phyloP scores from a whole-genome alignment of 164 flowering plant genomes.

The Brasenia schreberi region DNA sequence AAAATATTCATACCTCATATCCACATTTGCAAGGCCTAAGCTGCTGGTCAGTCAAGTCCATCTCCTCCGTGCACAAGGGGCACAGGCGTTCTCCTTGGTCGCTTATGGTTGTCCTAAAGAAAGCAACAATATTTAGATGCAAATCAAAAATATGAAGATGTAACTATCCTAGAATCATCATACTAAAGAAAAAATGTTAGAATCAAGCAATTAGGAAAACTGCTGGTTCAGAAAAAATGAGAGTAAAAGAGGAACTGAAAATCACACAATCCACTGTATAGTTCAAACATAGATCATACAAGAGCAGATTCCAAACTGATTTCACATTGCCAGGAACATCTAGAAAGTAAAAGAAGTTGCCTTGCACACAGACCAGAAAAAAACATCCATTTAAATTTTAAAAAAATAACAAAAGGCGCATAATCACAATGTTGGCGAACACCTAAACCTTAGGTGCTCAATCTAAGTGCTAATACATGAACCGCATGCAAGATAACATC shows the following conservation, averaged over 20 bases:
- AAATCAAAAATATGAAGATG: neutral
- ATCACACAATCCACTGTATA: no score
- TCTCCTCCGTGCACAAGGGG: constrained; percentile 93
- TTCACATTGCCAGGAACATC: no score
- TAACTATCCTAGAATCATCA: neutral
- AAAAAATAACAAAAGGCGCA: no score
- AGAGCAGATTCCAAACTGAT: neutral
- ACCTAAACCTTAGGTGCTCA: no score
- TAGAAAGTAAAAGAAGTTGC: no score
- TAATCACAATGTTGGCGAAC: no score
- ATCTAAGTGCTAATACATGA: no score
- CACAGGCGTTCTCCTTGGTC: constrained; percentile 81
- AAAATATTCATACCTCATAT: constrained; percentile 48
- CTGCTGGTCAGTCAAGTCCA: constrained; percentile 97
- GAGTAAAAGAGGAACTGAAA: no score
- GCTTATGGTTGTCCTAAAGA: constrained; percentile 47
- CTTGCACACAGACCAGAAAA: no score
- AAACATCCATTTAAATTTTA: no score
- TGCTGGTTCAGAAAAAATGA: neutral
- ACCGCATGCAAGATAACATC: no score
- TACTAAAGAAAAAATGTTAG: neutral
- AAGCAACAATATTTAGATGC: neutral
- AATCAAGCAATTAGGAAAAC: neutral
- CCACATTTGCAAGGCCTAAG: constrained; percentile 97
- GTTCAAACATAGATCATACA: neutral